A percentile compares a stretch with the other conserved stretches of the same genome.
These are phyloP conservation scores for Cylindrotheca closterium DNA, from an alignment of 108 stramenopile species.

Conservation along the genomic window DNA sequence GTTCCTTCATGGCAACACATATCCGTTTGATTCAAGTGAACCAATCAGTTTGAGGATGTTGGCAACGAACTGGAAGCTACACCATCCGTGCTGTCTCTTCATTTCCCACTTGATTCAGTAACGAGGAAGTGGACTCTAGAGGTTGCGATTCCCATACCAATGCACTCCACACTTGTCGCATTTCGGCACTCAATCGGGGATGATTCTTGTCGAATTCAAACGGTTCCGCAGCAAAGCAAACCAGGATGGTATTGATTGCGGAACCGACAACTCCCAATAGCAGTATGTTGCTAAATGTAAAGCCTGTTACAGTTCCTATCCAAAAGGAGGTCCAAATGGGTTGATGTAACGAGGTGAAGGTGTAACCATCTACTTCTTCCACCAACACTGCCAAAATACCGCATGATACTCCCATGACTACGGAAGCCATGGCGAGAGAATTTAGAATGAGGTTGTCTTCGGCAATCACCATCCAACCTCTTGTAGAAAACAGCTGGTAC, in stretches of 20 bases:
- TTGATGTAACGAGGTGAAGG: slow-evolving; percentile 59
- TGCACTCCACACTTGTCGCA: slow-evolving; percentile 74
- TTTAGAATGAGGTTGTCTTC: slow-evolving; percentile 66
- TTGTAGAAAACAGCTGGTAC: slow-evolving; percentile 69
- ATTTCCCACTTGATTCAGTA: no score
- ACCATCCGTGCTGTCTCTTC: no score
- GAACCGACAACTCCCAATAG: slow-evolving; percentile 65
- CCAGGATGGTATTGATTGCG: slow-evolving; percentile 83
- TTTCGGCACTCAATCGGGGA: slow-evolving; percentile 68
- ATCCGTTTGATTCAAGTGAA: no score
- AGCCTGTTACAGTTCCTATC: slow-evolving; percentile 61
- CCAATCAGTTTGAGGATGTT: no score
- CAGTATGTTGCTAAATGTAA: slow-evolving; percentile 50
- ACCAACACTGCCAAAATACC: slow-evolving; percentile 63
- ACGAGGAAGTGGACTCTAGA: no score
- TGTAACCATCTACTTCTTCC: slow-evolving; percentile 72
- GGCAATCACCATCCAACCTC: slow-evolving; percentile 77
- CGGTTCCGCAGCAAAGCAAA: slow-evolving; percentile 87
- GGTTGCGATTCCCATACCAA: slow-evolving; percentile 36
- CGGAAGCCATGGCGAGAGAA: slow-evolving; percentile 52
- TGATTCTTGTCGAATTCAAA: slow-evolving; percentile 80
- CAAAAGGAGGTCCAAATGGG: slow-evolving; percentile 61
- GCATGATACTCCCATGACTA: slow-evolving; percentile 40
- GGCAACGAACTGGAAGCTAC: no score
- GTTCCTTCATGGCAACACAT: no score